phyloP scores from a whole-genome alignment of 2,329 filamentous ascomycete genomes.

The Magnaporthales sp. region DNA sequence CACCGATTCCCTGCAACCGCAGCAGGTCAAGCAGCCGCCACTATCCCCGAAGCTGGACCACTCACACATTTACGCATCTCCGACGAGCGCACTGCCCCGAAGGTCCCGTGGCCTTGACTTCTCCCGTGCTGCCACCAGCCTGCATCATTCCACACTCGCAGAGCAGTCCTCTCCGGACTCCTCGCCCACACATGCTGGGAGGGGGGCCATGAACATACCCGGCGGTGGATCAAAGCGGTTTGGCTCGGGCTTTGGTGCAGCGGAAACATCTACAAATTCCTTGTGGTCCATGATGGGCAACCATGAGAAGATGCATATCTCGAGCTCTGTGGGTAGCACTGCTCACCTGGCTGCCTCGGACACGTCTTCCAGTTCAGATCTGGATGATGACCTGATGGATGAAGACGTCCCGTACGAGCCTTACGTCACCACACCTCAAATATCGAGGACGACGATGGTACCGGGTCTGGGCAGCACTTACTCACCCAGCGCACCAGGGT shows the following conservation, averaged over 20 bases:
- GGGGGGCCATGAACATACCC: conserved; percentile 55
- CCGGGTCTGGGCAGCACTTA: conserved; percentile 51
- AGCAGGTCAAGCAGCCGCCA: conserved; percentile 49
- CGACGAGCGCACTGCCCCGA: conserved; percentile 78
- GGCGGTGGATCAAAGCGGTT: conserved; percentile 13
- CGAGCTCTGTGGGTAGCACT: conserved; percentile 73
- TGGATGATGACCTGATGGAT: conserved; percentile 62
- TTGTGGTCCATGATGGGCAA: conserved; percentile 64
- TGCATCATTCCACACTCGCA: conserved; percentile 91
- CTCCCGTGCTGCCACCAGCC: conserved; percentile 82
- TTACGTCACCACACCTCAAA: conserved; percentile 76
- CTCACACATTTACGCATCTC: conserved; percentile 76
- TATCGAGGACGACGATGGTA: conserved; percentile 44
- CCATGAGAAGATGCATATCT: conserved; percentile 62
- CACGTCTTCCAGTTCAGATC: conserved; percentile 64
- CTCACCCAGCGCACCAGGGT: not conserved
- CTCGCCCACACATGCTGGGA: conserved; percentile 73
- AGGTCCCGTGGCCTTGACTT: conserved; percentile 89
- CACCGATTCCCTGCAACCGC: conserved; percentile 20
- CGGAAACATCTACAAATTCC: conserved; percentile 57
- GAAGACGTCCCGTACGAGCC: conserved; percentile 71
- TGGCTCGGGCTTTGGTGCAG: conserved; percentile 17
- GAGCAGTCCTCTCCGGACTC: conserved; percentile 83
- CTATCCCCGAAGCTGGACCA: conserved; percentile 81
- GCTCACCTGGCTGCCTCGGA: conserved; percentile 60